phyloP scores from a whole-genome alignment of 1,284 basidiomycete genomes.

The Pascua guehoae region DNA sequence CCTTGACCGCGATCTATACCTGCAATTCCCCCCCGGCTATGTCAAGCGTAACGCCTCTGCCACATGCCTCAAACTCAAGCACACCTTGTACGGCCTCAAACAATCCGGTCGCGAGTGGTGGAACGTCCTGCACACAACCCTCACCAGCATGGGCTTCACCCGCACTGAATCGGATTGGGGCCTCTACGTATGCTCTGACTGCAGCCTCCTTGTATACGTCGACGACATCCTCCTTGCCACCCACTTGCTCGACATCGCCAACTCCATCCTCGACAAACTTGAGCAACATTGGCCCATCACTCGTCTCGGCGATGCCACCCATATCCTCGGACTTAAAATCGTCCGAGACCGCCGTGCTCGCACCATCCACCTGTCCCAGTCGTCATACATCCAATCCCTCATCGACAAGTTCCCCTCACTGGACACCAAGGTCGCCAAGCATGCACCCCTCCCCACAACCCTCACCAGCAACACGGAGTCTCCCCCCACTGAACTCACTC shows the following conservation, averaged over 20 bases:
- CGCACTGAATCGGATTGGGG: constrained; percentile 44
- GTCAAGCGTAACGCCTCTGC: not conserved
- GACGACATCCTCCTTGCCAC: constrained; percentile 19
- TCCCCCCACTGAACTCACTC: not conserved
- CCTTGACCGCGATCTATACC: constrained; percentile 50
- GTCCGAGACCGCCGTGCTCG: constrained; percentile 29
- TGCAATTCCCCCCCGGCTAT: too few species aligned
- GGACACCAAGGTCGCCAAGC: constrained; percentile 6
- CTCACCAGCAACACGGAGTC: not conserved
- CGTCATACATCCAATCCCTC: constrained; percentile 48
- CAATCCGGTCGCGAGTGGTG: constrained; percentile 44
- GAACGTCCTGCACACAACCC: constrained; percentile 39
- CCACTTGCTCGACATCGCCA: not conserved
- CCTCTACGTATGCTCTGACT: constrained; percentile 31
- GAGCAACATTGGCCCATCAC: constrained; percentile 19
- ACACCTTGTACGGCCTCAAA: constrained; percentile 52
- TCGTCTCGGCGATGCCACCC: constrained; percentile 29
- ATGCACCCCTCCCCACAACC: constrained; percentile 6
- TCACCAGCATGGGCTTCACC: constrained; percentile 39
- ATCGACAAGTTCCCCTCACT: constrained; percentile 37
- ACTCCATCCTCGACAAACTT: constrained; percentile 23
- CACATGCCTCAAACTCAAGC: constrained; percentile 28
- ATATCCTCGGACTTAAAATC: constrained; percentile 35
- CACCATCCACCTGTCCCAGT: constrained; percentile 47
- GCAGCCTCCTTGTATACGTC: constrained; percentile 13